Evolutionary conservation across 2,329 filamentous ascomycete genomes (phyloP).

Genomic region (Fusarium buharicum): DNA sequence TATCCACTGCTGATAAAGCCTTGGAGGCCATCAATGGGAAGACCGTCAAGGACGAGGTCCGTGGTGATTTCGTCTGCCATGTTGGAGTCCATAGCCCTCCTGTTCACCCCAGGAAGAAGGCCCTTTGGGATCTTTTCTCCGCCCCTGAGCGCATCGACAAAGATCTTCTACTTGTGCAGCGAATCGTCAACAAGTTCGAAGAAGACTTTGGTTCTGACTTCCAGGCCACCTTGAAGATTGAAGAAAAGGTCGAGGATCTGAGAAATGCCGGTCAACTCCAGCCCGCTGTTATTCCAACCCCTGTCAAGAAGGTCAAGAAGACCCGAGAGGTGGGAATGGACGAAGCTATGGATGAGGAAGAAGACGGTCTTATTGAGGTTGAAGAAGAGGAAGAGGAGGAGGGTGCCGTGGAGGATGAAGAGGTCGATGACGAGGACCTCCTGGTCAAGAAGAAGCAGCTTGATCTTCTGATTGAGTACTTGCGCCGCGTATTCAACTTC

Average conservation of each 20-base stretch:
- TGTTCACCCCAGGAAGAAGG: conserved; percentile 87
- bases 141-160: conserved; percentile 92
- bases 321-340: conserved; percentile 69
- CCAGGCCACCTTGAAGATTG: conserved; percentile 82
- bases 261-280: conserved; percentile 80
- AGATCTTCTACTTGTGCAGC: conserved; percentile 83
- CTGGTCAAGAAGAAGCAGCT: conserved; percentile 95
- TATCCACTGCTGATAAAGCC: conserved; percentile 81
- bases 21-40: conserved; percentile 97
- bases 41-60: conserved; percentile 92
- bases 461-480: conserved; percentile 94
- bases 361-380: conserved; percentile 73
- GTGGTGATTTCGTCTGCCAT: conserved; percentile 96
- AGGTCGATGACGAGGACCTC: conserved; percentile 89
- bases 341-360: conserved; percentile 71
- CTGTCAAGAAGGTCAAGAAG: conserved; percentile 69
- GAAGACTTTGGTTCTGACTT: conserved; percentile 80
- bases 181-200: conserved; percentile 86
- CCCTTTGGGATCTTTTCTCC: conserved; percentile 95
- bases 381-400: conserved; percentile 88
- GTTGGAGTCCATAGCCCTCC: conserved; percentile 96
- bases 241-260: conserved; percentile 86
- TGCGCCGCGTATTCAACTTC: conserved; percentile 97
- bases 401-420: conserved; percentile 81
- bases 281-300: conserved; percentile 64